Base-by-base conservation (phyloP, 495 filamentous ascomycete genomes). In the Saxophila tyrrhenica region DNA sequence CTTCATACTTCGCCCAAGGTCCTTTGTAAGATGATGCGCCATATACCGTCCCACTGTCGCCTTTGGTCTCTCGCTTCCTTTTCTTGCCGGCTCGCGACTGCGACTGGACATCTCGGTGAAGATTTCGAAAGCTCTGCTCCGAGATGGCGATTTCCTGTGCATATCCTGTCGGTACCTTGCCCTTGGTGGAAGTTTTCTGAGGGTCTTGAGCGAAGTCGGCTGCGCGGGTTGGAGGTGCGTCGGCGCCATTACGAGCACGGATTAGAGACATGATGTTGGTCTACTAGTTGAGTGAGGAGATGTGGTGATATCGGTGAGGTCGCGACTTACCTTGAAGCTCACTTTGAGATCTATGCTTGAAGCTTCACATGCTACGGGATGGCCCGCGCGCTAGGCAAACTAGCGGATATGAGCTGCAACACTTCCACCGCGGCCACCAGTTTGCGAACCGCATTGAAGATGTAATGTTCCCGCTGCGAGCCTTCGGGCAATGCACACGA, bases 1-100 rank as follows among this genome's bases (percentile, higher is more conserved):
- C 74, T 54, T 84, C 78, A 59, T 92, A 97, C 65, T 77, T 79
- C 25, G 94, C 92, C 94, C 94, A 99, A 0, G 92, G 94, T 0
- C 92, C 94, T 25, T 90, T 76, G 67, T 96, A 97, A 23, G 88
- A 82, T 38, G 82, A 83, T 5, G 86, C 83, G 0, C 92, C 92
- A 58, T 95, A 87, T 0, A 90, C 81, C 38, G 95, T 74, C 50
- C 82, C 81, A 25, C 86, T 74, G 65, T 91, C 83, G 8, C 92
- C 92, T 67, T 87, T 94, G 59, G 71, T 78, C 69, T 95, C 87
- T 32, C 92, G 73, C 62, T 84, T 86, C 29, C 78, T 70, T 62
- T 84, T 83, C 67, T 89, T 94, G 15, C 76, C 73, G 13, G 48
- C 61, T 1, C 50, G 46, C 29, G 57, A 54, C 32, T 55, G 45